These are phyloP conservation scores for Lentinula detonsa DNA, from an alignment of 768 basidiomycete genomes.

Conservation along the genomic window DNA sequence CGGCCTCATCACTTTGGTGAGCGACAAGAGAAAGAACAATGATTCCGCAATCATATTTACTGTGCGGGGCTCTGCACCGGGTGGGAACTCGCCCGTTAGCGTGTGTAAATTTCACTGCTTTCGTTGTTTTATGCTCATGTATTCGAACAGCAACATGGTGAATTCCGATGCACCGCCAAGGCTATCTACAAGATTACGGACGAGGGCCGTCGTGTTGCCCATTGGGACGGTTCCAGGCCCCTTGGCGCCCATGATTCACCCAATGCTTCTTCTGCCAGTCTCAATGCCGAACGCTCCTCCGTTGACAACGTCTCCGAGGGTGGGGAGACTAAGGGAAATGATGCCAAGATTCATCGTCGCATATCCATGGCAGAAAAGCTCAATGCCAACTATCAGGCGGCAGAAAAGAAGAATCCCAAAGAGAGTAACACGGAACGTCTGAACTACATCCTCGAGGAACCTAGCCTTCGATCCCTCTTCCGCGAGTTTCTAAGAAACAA, in stretches of 20 bases:
- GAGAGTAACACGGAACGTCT: slow-evolving; percentile 93
- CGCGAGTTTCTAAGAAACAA: slow-evolving; percentile 91
- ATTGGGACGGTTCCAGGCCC: slow-evolving; percentile 61
- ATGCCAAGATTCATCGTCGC: slow-evolving; percentile 70
- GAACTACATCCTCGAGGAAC: slow-evolving; percentile 89
- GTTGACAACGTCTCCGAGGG: slow-evolving; percentile 36
- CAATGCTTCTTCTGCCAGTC: slow-evolving; percentile 57
- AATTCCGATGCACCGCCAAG: slow-evolving; percentile 94
- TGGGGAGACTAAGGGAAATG: slow-evolving; percentile 29
- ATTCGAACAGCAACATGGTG: slow-evolving; percentile 71
- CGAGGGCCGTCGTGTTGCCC: slow-evolving; percentile 79
- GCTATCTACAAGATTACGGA: slow-evolving; percentile 94
- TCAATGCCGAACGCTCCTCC: slow-evolving; percentile 53
- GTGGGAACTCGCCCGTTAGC: slow-evolving; percentile 68
- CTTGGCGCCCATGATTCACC: slow-evolving; percentile 49
- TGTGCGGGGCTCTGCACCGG: slow-evolving; percentile 74
- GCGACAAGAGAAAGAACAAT: slow-evolving; percentile 87
- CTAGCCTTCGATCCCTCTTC: slow-evolving; percentile 82
- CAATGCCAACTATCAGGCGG: slow-evolving; percentile 47
- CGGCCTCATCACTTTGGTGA: slow-evolving; percentile 82
- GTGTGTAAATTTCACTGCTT: slow-evolving; percentile 33
- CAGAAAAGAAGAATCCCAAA: slow-evolving; percentile 53
- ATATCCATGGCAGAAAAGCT: slow-evolving; percentile 74
- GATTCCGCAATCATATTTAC: slow-evolving; percentile 93
- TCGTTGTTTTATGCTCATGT: slow-evolving; percentile 10